These are phyloP conservation scores for Xylaria scruposa DNA, from an alignment of 495 filamentous ascomycete genomes.

Conservation along the genomic window DNA sequence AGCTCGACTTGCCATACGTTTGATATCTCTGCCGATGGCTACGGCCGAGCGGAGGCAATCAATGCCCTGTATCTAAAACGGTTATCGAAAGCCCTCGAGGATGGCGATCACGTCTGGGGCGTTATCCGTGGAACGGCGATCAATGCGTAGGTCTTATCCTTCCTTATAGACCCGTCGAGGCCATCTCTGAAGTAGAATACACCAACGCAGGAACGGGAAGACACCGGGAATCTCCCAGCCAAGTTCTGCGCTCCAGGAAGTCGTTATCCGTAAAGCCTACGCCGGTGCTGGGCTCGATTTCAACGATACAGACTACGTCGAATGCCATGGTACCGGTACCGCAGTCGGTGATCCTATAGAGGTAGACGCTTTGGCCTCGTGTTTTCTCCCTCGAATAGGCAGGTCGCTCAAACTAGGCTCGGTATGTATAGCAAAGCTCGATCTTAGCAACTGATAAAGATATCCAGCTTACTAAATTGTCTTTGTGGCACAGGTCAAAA, in stretches of 20 bases:
- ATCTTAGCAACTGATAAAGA: neutral
- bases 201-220: conserved; percentile 48
- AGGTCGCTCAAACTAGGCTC: neutral
- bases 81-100: conserved; percentile 49
- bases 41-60: conserved; percentile 38
- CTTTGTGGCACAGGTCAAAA: conserved; percentile 46
- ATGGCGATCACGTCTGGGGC: conserved; percentile 54
- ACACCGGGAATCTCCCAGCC: conserved; percentile 54
- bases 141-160: conserved; percentile 42
- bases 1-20: conserved; percentile 53
- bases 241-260: conserved; percentile 50
- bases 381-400: neutral
- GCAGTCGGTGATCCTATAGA: conserved; percentile 58
- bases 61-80: conserved; percentile 51
- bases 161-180: neutral
- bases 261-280: conserved; percentile 49
- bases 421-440: neutral
- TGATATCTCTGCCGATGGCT: conserved; percentile 43
- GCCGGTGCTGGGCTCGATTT: conserved; percentile 41
- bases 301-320: conserved; percentile 51
- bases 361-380: conserved; percentile 41
- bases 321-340: conserved; percentile 61
- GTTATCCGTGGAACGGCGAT: conserved; percentile 54
- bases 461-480: neutral
- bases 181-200: neutral